These are phyloP conservation scores for Lipomyces orientalis DNA, from an alignment of 805 yeast species.

Conservation along the genomic window DNA sequence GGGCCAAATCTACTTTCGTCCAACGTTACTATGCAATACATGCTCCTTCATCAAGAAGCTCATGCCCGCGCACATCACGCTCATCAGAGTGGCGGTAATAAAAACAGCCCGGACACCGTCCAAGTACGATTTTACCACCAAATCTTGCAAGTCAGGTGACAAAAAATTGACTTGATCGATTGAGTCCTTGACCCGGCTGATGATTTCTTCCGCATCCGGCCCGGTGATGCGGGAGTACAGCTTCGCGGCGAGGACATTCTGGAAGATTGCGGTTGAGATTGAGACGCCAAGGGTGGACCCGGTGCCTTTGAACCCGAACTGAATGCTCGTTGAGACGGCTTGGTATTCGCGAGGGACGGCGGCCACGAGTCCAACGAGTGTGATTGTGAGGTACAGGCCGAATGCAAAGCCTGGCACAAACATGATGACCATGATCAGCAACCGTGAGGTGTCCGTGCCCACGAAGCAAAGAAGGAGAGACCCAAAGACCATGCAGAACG, in stretches of 20 bases:
- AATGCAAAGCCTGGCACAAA: conserved; percentile 62
- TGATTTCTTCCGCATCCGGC: conserved; percentile 33
- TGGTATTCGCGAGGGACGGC: conserved; percentile 64
- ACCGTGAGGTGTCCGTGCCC: conserved; percentile 24
- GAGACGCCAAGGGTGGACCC: conserved; percentile 75
- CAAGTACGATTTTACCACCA: conserved; percentile 24
- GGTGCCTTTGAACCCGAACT: conserved; percentile 72
- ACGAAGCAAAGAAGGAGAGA: conserved; percentile 24
- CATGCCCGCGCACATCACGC: conserved; percentile 23
- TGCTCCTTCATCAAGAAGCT: conserved; percentile 35
- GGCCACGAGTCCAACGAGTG: conserved; percentile 66
- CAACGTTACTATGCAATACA: conserved; percentile 27
- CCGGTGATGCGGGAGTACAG: conserved; percentile 37
- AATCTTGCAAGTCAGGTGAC: conserved; percentile 23
- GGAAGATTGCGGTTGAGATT: conserved; percentile 61
- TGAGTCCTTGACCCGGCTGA: conserved; percentile 27
- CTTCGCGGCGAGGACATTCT: conserved; percentile 46
- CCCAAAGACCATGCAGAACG: conserved; percentile 19
- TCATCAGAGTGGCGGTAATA: conserved; percentile 20
- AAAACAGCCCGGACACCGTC: conserved; percentile 31
- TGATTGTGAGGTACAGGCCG: conserved; percentile 61
- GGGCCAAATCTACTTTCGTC: conserved; percentile 10
- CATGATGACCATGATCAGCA: conserved; percentile 37
- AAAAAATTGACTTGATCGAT: conserved; percentile 21
- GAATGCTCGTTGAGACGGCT: conserved; percentile 77